Percentiles rank a stretch among this genome's conserved stretches.
Evolutionary conservation across 2,329 filamentous ascomycete species (phyloP).

Genomic region (Botrytis paeoniae): DNA sequence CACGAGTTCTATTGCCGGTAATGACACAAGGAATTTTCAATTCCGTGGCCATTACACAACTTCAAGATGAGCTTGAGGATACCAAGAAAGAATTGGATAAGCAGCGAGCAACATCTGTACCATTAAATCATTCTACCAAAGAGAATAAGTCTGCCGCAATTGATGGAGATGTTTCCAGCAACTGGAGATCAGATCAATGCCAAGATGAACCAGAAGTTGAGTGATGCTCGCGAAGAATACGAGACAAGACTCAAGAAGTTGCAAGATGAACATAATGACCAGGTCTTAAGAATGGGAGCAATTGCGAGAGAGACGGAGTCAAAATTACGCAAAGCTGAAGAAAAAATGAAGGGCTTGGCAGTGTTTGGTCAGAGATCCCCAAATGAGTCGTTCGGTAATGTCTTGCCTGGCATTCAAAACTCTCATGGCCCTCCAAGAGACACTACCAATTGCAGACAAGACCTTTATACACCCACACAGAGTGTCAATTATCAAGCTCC

Average conservation of each 20-base stretch:
- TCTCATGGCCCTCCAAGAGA: not conserved
- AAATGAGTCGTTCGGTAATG: not conserved
- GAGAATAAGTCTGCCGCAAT: not conserved
- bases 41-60: not conserved
- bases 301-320: not conserved
- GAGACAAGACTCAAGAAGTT: not conserved
- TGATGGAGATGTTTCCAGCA: not conserved
- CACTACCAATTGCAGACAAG: not conserved
- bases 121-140: not conserved
- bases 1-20: slow-evolving; percentile 8
- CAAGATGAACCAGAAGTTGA: not conserved
- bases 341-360: not conserved
- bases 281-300: not conserved
- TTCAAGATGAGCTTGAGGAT: slow-evolving; percentile 15
- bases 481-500: not conserved
- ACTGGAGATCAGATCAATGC: not conserved
- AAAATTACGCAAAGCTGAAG: not conserved
- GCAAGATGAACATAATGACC: not conserved
- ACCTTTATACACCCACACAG: not conserved
- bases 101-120: not conserved
- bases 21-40: not conserved
- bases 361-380: too few relatives aligned
- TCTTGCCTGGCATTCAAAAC: not conserved
- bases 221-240: not conserved
- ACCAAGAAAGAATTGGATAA: not conserved